A percentile compares a stretch with the other conserved stretches of the same genome.
phyloP scores from a whole-genome alignment of 345 rosid species.

The Kernera saxatilis region DNA sequence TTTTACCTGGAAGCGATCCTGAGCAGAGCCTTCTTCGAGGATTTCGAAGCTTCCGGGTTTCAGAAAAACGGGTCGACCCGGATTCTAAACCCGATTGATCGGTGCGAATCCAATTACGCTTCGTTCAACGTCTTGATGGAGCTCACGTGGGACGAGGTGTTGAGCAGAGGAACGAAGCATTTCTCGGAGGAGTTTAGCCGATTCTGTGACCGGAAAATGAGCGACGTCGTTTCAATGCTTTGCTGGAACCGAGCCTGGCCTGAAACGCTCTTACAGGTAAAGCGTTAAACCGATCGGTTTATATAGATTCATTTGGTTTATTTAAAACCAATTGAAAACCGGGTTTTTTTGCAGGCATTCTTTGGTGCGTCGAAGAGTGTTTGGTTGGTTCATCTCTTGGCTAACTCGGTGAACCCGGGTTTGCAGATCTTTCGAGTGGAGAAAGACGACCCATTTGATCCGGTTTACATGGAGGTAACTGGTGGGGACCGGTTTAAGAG shows the following conservation, averaged over 20 bases:
- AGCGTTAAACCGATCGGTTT: background rate
- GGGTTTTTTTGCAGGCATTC: slow-evolving; percentile 48
- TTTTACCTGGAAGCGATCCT: slow-evolving; percentile 67
- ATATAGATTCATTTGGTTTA: background rate
- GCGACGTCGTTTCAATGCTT: slow-evolving; percentile 75
- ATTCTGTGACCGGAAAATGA: slow-evolving; percentile 91
- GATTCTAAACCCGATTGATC: slow-evolving; percentile 67
- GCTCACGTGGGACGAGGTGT: slow-evolving; percentile 83
- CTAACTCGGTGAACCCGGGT: slow-evolving; percentile 85
- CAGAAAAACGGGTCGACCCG: slow-evolving; percentile 47
- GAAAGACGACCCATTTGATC: slow-evolving; percentile 52
- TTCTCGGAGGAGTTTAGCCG: slow-evolving; percentile 84
- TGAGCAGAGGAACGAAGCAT: slow-evolving; percentile 78
- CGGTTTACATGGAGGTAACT: slow-evolving; percentile 79
- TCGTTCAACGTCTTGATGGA: slow-evolving; percentile 49
- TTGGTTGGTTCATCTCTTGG: slow-evolving; percentile 86
- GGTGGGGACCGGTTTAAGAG: slow-evolving; percentile 56
- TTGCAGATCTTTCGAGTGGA: slow-evolving; percentile 73
- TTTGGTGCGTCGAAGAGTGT: slow-evolving; percentile 79
- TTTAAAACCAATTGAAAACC: background rate
- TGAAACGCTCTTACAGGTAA: slow-evolving; percentile 67
- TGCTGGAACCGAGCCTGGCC: slow-evolving; percentile 89
- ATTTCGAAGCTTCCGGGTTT: slow-evolving; percentile 77
- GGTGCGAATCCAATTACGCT: slow-evolving; percentile 61
- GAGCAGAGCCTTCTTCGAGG: slow-evolving; percentile 76